Conservation (phyloP, 352 stramenopile genomes). For the Thraustotheca clavata region DNA sequence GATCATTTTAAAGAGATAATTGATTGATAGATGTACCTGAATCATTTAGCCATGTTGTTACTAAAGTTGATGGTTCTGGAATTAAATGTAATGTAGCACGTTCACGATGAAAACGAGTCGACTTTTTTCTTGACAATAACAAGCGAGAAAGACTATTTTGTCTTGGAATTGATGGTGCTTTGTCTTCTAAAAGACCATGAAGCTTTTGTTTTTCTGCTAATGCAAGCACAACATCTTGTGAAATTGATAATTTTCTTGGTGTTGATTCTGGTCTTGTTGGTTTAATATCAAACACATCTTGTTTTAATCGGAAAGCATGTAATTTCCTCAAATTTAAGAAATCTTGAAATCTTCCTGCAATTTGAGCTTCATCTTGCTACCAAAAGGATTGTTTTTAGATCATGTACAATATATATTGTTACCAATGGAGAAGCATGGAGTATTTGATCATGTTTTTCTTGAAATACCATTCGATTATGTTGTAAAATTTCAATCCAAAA, state of each 20-base stretch:
- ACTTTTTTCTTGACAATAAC: background rate
- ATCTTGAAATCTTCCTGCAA: background rate
- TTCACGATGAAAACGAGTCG: background rate
- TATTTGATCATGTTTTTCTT: background rate
- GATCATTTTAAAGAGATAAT: background rate
- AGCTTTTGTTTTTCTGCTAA: background rate
- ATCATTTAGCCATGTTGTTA: background rate
- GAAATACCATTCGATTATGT: background rate
- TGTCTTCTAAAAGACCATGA: background rate
- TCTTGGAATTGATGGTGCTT: background rate
- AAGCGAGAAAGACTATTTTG: background rate
- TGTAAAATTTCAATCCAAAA: background rate
- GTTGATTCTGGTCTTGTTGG: background rate
- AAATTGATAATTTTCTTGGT: background rate
- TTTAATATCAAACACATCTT: background rate
- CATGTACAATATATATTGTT: background rate
- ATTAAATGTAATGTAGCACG: constrained; percentile 8
- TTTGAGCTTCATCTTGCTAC: background rate
- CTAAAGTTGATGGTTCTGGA: constrained; percentile 1
- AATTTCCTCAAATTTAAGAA: constrained; percentile 5
- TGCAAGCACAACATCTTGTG: background rate
- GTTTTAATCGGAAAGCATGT: constrained; percentile 13
- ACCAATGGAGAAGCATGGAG: background rate
- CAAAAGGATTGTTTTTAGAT: background rate
- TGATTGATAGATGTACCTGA: background rate